phyloP scores from a whole-genome alignment of 2,329 filamentous ascomycete species.

The Fusarium beomiforme region DNA sequence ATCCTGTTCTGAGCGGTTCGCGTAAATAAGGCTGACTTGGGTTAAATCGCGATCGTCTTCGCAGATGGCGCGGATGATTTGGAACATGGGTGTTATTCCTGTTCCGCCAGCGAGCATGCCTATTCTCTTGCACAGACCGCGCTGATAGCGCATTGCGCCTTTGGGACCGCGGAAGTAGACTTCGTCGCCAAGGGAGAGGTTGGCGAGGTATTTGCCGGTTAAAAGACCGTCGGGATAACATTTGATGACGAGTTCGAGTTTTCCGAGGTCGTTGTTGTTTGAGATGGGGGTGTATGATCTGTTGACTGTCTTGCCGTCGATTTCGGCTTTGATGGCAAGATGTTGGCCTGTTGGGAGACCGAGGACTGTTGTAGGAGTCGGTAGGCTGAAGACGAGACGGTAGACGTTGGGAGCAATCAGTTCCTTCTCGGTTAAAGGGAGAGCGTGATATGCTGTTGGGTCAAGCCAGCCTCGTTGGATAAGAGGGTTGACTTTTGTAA shows the following conservation, averaged over 20 bases:
- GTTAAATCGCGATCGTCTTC: conserved; percentile 69
- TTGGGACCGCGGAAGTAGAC: conserved; percentile 66
- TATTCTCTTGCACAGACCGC: conserved; percentile 54
- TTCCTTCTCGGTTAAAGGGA: conserved; percentile 56
- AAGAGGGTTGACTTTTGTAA: conserved; percentile 44
- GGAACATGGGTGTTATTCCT: conserved; percentile 52
- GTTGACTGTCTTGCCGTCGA: conserved; percentile 57
- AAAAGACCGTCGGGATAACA: conserved; percentile 61
- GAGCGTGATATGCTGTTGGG: conserved; percentile 56
- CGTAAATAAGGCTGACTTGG: conserved; percentile 66
- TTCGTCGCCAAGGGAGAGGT: conserved; percentile 58
- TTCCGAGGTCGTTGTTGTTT: conserved; percentile 60
- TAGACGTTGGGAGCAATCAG: conserved; percentile 56
- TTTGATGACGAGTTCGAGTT: conserved; percentile 62
- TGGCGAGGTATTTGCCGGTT: conserved; percentile 59
- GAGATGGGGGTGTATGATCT: conserved; percentile 66
- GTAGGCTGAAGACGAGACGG: conserved; percentile 59
- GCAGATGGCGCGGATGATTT: conserved; percentile 71
- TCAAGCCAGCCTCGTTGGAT: conserved; percentile 58
- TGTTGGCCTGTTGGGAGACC: conserved; percentile 68
- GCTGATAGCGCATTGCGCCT: conserved; percentile 63
- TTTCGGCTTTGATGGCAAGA: conserved; percentile 59
- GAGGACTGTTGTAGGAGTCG: conserved; percentile 54
- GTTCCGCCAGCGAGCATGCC: conserved; percentile 64
- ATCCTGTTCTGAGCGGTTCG: conserved; percentile 66